Evolutionary conservation across 2,329 filamentous ascomycete genomes (phyloP).

Genomic region (Trematosphaeria pertusa): DNA sequence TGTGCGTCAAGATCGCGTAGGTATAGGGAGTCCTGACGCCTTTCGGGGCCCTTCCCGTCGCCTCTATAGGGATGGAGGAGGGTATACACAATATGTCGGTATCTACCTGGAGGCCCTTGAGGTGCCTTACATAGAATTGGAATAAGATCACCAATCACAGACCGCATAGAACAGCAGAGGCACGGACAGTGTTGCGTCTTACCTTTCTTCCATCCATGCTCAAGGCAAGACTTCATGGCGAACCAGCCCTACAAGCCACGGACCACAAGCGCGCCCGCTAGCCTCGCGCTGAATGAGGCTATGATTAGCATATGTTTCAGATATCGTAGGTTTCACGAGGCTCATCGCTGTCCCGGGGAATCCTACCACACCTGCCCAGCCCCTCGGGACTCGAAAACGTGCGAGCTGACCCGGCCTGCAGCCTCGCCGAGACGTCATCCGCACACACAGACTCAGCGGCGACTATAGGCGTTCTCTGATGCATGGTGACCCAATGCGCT

Average conservation of each 20-base stretch:
- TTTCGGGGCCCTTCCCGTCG: too few species aligned
- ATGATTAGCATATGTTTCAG: not conserved
- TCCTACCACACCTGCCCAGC: not conserved
- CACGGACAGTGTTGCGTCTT: too few species aligned
- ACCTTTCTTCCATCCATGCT: too few species aligned
- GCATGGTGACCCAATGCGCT: not conserved
- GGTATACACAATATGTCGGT: too few species aligned
- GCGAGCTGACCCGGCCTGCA: not conserved
- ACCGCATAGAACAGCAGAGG: too few species aligned
- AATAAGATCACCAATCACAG: too few species aligned
- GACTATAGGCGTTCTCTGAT: not conserved
- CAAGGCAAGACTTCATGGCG: too few species aligned
- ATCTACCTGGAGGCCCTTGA: too few species aligned
- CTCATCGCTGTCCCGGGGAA: not conserved
- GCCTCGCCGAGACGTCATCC: not conserved
- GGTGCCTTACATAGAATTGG: too few species aligned
- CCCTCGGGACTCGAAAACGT: not conserved
- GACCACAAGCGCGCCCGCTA: not conserved
- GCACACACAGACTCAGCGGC: not conserved
- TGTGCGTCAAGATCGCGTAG: constrained; percentile 41
- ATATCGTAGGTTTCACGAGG: constrained; percentile 1
- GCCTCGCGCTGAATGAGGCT: constrained; percentile 1
- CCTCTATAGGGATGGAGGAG: too few species aligned
- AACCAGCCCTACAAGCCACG: too few species aligned
- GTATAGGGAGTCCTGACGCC: too few species aligned